A percentile compares a stretch with the other conserved stretches of the same genome.
phyloP scores from a whole-genome alignment of 441 rosid species.

The Rhodomyrtus psidioides region DNA sequence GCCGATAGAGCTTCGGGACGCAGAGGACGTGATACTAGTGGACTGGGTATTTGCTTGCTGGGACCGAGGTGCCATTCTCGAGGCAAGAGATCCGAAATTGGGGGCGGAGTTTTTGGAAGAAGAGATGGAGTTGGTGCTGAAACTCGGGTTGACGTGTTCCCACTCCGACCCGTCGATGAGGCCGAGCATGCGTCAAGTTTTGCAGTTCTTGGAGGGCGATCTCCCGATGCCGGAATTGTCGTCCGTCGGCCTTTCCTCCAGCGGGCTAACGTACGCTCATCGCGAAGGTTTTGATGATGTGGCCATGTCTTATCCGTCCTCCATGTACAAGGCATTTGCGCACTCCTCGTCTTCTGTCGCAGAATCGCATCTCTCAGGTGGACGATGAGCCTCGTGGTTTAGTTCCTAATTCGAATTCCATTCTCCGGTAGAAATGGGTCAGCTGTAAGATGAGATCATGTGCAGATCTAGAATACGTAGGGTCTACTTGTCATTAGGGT shows the following conservation, averaged over 20 bases:
- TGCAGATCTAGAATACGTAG: neutral
- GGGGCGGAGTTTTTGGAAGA: slow-evolving; percentile 23
- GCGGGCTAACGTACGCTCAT: too few relatives aligned
- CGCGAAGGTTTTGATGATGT: too few relatives aligned
- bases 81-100: slow-evolving; percentile 37
- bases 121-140: slow-evolving; percentile 50
- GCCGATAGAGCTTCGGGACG: slow-evolving; percentile 28
- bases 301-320: too few relatives aligned
- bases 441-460: neutral
- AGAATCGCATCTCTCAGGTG: neutral
- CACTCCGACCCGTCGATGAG: slow-evolving; percentile 15
- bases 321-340: too few relatives aligned
- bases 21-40: slow-evolving; percentile 22
- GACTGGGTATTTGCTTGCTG: slow-evolving; percentile 45
- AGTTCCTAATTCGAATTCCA: neutral
- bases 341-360: neutral
- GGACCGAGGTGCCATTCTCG: slow-evolving; percentile 27
- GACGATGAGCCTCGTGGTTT: neutral
- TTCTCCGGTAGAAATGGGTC: neutral
- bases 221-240: neutral
- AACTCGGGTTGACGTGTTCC: slow-evolving; percentile 43
- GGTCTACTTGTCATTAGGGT: neutral
- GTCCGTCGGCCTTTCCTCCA: too few relatives aligned
- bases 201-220: neutral
- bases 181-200: neutral